These are phyloP conservation scores for Westerdykella ornata DNA, from an alignment of 2,329 filamentous ascomycete genomes.

Conservation along the genomic window DNA sequence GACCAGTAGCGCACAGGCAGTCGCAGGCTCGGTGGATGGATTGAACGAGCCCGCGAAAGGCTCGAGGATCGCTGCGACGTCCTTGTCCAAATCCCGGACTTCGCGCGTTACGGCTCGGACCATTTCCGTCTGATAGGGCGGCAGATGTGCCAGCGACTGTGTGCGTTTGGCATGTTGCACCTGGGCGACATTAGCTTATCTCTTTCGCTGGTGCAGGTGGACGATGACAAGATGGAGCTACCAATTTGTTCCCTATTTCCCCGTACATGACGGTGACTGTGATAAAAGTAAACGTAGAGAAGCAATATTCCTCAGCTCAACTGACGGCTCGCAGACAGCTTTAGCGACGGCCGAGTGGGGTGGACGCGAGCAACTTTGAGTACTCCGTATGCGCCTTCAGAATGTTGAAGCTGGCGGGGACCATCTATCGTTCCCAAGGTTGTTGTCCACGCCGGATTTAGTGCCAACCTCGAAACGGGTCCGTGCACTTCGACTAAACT, in stretches of 20 bases:
- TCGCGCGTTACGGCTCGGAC: conserved; percentile 83
- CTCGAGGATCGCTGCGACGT: conserved; percentile 70
- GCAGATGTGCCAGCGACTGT: conserved; percentile 76
- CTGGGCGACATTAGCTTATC: conserved; percentile 41
- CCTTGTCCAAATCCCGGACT: conserved; percentile 86
- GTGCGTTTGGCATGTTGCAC: conserved; percentile 95
- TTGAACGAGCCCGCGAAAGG: conserved; percentile 82
- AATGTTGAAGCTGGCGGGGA: too few relatives aligned
- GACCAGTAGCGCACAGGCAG: conserved; percentile 81
- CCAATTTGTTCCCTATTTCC: conserved; percentile 78
- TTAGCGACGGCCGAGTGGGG: too few relatives aligned
- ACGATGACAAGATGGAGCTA: conserved; percentile 38
- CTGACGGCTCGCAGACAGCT: too few relatives aligned
- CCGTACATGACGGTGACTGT: conserved; percentile 61
- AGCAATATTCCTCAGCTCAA: background rate
- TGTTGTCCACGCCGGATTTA: too few relatives aligned
- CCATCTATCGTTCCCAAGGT: too few relatives aligned
- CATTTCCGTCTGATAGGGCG: conserved; percentile 86
- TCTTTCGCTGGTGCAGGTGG: conserved; percentile 1
- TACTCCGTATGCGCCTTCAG: too few relatives aligned
- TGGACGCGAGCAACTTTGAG: too few relatives aligned
- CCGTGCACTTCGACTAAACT: too few relatives aligned
- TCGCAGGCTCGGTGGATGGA: conserved; percentile 71
- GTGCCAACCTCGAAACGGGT: too few relatives aligned
- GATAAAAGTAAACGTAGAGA: background rate